These are phyloP conservation scores for Alternaria burnsii DNA, from an alignment of 2,329 filamentous ascomycete genomes.

Conservation along the genomic window DNA sequence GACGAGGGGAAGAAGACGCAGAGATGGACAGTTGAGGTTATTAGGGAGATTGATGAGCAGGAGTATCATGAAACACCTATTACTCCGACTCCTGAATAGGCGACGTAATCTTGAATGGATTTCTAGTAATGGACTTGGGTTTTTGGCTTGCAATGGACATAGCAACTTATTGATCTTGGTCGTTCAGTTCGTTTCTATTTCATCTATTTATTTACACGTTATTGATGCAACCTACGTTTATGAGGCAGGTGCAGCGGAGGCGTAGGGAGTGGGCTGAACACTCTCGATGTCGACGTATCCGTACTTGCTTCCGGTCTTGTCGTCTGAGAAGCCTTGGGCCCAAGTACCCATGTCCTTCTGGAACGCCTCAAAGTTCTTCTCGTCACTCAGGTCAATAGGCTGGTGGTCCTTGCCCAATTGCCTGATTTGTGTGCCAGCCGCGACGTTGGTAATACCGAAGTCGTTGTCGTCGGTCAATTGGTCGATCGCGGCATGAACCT, in stretches of 20 bases:
- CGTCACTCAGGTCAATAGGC: conserved; percentile 61
- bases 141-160: background rate
- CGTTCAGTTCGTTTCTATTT: background rate
- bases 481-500: conserved; percentile 57
- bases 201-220: background rate
- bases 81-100: background rate
- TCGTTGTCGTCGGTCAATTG: conserved; percentile 60
- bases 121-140: background rate
- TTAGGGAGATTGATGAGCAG: conserved; percentile 27
- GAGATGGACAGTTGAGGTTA: conserved; percentile 31
- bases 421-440: conserved; percentile 61
- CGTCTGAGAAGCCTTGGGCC: conserved; percentile 51
- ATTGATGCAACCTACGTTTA: background rate
- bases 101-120: background rate
- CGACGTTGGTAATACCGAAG: conserved; percentile 59
- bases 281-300: conserved; percentile 58
- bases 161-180: background rate
- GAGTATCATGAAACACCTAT: background rate
- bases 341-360: conserved; percentile 59
- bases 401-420: conserved; percentile 63
- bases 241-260: conserved; percentile 15
- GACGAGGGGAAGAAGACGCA: conserved; percentile 29
- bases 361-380: conserved; percentile 59
- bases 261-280: conserved; percentile 51
- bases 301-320: conserved; percentile 53